Base-by-base conservation (phyloP, 768 basidiomycete species). In the Macrocybe gigantea region DNA sequence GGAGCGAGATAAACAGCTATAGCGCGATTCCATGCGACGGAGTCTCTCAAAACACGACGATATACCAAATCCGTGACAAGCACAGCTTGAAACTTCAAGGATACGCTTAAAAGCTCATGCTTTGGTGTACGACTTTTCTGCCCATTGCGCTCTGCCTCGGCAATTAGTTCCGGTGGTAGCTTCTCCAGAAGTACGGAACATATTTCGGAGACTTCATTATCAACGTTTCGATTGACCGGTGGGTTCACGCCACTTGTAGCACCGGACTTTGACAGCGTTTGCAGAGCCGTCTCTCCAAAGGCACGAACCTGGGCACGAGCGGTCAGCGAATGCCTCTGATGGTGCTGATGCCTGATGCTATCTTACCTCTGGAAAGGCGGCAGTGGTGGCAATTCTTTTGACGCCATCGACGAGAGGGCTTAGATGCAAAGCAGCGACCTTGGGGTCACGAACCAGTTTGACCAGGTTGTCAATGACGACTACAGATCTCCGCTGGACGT, bases 381-480 rank as follows among this genome's bases (percentile, higher is more conserved):
- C 94, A 12, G 86, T 80, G 47, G 82, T 82, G 9, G 88, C 88
- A 55, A 97, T 92, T 66, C 87, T 89, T 60, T 89, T 81, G 12
- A 95, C 92, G 49, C 94, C 93, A 33, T 90, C 87, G 4, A 95
- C 85, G 37, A 98, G 82, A 36, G 85, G 75, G 53, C 85, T 86
- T 33, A 94, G 80, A 65, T 97, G 93, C 33, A 78, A 77, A 3
- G 93, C 94, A 44, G 95, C 95, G 35, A 97, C 81, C 50, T 77
- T 82, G 2, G 90, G 87, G 58, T 94, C 82, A 53, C 95, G 87
- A 37, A 98, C 95, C 52, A 98, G 88, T 69, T 97, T 98, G 67
- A 96, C 94, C 47, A 98, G 75, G 68, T 98, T 97, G 61, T 95
- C 93, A 51, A 93, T 81, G 60, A 97, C 92, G 42, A 97, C 85